These are phyloP conservation scores for Penicillium pulvis DNA, from an alignment of 495 filamentous ascomycete genomes.

Conservation along the genomic window DNA sequence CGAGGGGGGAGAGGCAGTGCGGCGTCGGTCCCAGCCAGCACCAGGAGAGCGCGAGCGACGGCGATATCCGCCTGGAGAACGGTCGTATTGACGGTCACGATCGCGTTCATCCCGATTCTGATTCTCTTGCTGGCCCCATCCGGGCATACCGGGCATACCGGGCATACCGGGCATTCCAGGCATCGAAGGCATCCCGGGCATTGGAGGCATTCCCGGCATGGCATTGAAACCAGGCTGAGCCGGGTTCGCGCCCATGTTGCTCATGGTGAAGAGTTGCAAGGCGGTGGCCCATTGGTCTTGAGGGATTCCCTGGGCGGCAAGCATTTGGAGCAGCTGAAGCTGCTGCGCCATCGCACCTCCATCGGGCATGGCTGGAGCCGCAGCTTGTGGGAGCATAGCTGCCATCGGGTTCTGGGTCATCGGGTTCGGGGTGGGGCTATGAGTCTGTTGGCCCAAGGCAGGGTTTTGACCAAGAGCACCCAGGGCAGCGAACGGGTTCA, in stretches of 20 bases:
- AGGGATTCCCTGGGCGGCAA: conserved; percentile 59
- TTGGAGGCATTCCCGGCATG: conserved; percentile 17
- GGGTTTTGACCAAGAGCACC: conserved; percentile 39
- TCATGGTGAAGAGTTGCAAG: conserved; percentile 50
- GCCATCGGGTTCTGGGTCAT: conserved; percentile 49
- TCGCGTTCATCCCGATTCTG: conserved; percentile 66
- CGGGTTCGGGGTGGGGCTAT: conserved; percentile 45
- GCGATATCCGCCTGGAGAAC: conserved; percentile 63
- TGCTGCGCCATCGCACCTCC: conserved; percentile 59
- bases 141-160: conserved; percentile 32
- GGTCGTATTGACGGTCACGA: conserved; percentile 55
- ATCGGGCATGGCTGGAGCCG: conserved; percentile 35
- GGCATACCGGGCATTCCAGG: conserved; percentile 22
- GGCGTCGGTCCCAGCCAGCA: conserved; percentile 59
- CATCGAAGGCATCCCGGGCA: not conserved
- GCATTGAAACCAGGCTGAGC: conserved; percentile 34
- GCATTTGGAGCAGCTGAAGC: conserved; percentile 59
- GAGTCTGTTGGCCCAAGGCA: conserved; percentile 48
- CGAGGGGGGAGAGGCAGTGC: conserved; percentile 57
- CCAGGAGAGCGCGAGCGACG: conserved; percentile 75
- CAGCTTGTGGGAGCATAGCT: conserved; percentile 48
- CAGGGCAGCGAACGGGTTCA: conserved; percentile 52
- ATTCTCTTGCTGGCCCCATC: conserved; percentile 43
- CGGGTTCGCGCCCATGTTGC: conserved; percentile 33
- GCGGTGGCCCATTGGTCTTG: conserved; percentile 63